A percentile compares a stretch with the other conserved stretches of the same genome.
Evolutionary conservation across 2,329 filamentous ascomycete species (phyloP).

Genomic region (Ophiostoma quercus): DNA sequence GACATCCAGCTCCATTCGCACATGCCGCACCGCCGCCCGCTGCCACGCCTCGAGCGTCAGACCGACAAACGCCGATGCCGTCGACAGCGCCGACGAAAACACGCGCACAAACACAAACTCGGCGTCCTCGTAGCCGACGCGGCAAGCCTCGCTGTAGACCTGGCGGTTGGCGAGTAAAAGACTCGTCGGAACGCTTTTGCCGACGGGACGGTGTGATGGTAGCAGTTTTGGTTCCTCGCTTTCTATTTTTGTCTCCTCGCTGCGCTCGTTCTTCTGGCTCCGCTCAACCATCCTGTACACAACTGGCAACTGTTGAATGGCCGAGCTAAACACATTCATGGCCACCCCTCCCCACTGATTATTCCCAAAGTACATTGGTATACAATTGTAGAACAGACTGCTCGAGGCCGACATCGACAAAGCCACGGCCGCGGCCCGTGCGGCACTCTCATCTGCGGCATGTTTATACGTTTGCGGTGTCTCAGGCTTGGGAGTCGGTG

Average conservation of each 20-base stretch:
- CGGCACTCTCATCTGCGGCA: not conserved
- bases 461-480: not conserved
- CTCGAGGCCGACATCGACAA: not conserved
- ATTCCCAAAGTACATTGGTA: not conserved
- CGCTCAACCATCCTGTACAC: not conserved
- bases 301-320: not conserved
- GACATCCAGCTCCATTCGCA: conserved; percentile 43
- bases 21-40: conserved; percentile 37
- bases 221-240: conserved; percentile 26
- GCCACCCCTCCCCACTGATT: not conserved
- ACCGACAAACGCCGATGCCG: conserved; percentile 36
- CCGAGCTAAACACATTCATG: not conserved
- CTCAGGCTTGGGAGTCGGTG: not conserved
- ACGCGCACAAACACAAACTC: conserved; percentile 46
- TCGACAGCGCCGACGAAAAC: conserved; percentile 43
- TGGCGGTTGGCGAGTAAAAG: conserved; percentile 39
- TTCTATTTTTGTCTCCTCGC: no score
- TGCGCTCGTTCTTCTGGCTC: no score
- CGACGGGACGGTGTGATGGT: conserved; percentile 36
- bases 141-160: conserved; percentile 41
- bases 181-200: conserved; percentile 37
- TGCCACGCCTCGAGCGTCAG: conserved; percentile 38
- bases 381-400: not conserved
- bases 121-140: conserved; percentile 40
- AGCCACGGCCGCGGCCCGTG: not conserved